Evolutionary conservation across 2,329 filamentous ascomycete genomes (phyloP), one percentile per base, ranked within the genome.

Genomic region (Colletotrichum godetiae): DNA sequence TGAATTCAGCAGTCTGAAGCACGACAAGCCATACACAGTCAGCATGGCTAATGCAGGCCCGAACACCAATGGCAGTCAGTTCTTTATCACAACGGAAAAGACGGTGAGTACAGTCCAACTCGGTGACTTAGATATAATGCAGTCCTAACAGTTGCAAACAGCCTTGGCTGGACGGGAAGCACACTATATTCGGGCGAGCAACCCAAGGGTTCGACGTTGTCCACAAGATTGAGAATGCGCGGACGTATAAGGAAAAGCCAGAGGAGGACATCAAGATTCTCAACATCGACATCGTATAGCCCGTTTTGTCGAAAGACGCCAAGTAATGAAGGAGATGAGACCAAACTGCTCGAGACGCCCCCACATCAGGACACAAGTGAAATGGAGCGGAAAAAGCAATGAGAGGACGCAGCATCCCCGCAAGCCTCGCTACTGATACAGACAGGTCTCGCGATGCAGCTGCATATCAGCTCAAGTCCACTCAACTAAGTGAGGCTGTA

Each of bases 21-120:
- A 99, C 80, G 97, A 99, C 85, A 97, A 97, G 84, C 93, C 97
- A 2, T 99, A 98, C 81, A 98, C 95, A 0, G 88, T 98, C 71
- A 97, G 94, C 81, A 99, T 99, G 97, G 97, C 97, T 13, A 99
- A 99, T 82, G 96, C 97, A 0, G 97, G 97, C 0, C 95, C 95
- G 0, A 95, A 96, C 78, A 98, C 95, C 46, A 99, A 99, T 81
- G 97, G 94, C 15, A 97, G 93, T 79, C 97, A 99, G 82, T 99
- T 99, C 82, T 99, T 99, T 79, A 98, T 99, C 77, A 99, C 97
- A 0, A 98, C 96, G 0, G 97, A 98, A 83, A 97, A 97, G 85
- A 95, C 97, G 76, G 92, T 93, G 86, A 85, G 91, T 88, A 67
- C 22, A 12, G 33, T 3, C 24, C 53, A 55, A 35, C 46, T 35